phyloP scores from a whole-genome alignment of 2,329 filamentous ascomycete genomes.

The Epicoccum sorghinum region DNA sequence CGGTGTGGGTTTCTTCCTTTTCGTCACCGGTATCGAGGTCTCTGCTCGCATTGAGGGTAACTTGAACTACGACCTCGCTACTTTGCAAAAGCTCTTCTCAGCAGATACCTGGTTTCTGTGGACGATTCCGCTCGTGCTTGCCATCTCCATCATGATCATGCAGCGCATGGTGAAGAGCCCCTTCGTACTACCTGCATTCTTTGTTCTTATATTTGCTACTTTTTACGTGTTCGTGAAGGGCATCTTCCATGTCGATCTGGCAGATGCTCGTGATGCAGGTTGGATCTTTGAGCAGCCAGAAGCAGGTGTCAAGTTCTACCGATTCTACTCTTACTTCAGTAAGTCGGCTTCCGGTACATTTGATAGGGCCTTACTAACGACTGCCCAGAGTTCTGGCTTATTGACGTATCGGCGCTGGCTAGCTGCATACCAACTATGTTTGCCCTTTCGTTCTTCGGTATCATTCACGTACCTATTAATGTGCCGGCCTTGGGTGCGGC shows the following conservation, averaged over 20 bases:
- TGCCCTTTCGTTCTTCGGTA: constrained; percentile 94
- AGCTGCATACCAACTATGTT: constrained; percentile 93
- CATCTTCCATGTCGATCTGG: constrained; percentile 70
- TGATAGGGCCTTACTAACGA: constrained; percentile 1
- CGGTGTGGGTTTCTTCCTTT: constrained; percentile 92
- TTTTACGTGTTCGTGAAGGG: constrained; percentile 80
- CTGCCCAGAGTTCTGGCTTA: constrained; percentile 72
- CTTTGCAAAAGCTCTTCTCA: constrained; percentile 74
- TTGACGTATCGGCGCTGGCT: constrained; percentile 83
- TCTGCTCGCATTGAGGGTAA: constrained; percentile 86
- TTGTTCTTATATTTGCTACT: constrained; percentile 74
- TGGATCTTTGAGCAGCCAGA: constrained; percentile 93
- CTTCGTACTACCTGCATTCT: constrained; percentile 85
- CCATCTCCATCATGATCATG: constrained; percentile 75
- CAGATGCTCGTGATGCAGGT: constrained; percentile 71
- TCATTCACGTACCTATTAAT: constrained; percentile 97
- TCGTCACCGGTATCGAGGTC: constrained; percentile 91
- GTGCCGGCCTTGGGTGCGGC: constrained; percentile 91
- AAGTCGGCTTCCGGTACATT: constrained; percentile 46
- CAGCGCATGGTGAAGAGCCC: constrained; percentile 80
- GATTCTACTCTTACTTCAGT: constrained; percentile 96
- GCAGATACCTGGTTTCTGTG: constrained; percentile 80
- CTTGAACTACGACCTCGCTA: constrained; percentile 79
- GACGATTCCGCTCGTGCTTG: constrained; percentile 78
- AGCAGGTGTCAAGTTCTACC: constrained; percentile 90